Evolutionary conservation across 306 rosid species (phyloP).

Genomic region (Parietaria judaica): DNA sequence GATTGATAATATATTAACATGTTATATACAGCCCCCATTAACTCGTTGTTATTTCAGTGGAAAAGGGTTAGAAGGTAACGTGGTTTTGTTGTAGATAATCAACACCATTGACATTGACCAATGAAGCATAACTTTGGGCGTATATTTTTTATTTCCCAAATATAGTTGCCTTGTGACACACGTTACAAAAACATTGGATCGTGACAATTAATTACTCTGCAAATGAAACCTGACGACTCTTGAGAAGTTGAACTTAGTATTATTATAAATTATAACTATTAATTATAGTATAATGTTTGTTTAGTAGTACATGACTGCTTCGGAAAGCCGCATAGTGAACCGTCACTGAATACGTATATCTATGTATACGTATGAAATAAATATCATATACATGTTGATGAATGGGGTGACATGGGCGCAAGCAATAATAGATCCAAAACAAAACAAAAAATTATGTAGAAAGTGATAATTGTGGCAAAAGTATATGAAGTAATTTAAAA

Average conservation of each 20-base stretch:
- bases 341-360: background rate
- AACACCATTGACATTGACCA: conserved; percentile 13
- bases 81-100: background rate
- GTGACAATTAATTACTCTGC: conserved; percentile 1
- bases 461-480: no score
- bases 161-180: background rate
- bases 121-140: background rate
- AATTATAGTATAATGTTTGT: background rate
- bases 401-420: conserved; percentile 5
- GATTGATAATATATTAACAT: no score
- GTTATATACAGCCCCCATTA: no score
- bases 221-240: conserved; percentile 7
- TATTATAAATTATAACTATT: background rate
- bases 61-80: background rate
- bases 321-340: conserved; percentile 24
- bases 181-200: conserved; percentile 14
- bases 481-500: background rate
- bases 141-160: background rate
- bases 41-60: no score
- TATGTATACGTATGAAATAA: background rate
- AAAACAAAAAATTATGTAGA: background rate
- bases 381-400: background rate
- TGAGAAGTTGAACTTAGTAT: background rate
- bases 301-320: conserved; percentile 4
- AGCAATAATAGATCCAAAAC: background rate